Base-by-base conservation (phyloP, 352 stramenopile genomes). In the Phytophthora pinifolia region DNA sequence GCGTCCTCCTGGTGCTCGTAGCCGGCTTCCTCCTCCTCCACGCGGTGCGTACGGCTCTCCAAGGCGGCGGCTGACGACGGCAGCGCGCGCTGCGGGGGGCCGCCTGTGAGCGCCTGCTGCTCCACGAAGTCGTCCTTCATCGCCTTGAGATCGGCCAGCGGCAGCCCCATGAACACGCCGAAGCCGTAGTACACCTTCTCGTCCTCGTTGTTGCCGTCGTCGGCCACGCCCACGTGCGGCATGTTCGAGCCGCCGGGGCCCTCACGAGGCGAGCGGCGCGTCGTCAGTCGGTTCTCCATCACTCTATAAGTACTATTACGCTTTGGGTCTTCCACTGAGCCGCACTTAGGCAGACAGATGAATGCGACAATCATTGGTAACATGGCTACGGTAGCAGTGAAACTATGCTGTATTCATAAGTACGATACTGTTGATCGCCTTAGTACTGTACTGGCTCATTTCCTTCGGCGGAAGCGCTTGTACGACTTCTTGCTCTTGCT, bases 171-270 rank as follows among this genome's bases (percentile, higher is more conserved):
- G 64, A 94, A 94, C 31, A 94, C 84, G 46, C 84, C 84, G 38
- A 94, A 94, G 46, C 84, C 84, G 67, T 94, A 94, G 78, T 94
- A 94, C 1, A 94, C 71, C 65, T 94, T 90, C 54, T 92, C 79
- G 44, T 90, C 76, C 45, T 92, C 82, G 46, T 73, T 84, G 37
- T 89, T 79, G 53, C 79, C 83, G 37, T 87, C 76, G 42, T 81
- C 68, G 18, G 58, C 60, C 8, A 82, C 67, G 18, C 59, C 39
- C 3, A 67, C 43, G 8, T 61, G 57, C 25, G 65, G 57, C 2
- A 62, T 34, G 37, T 54, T 64, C 30, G 47, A 54, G 22, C 62
- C 58, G 12, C 37, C 51, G 20, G 39, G 34, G n/a, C 42, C 47
- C n/a, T 64, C 54, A 33, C 59, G 55, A 9, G 47, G 47, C 25